Percentiles rank a stretch among this genome's conserved stretches.
Evolutionary conservation across 2,329 filamentous ascomycete genomes (phyloP).

Genomic region (Magnaporthales sp.): DNA sequence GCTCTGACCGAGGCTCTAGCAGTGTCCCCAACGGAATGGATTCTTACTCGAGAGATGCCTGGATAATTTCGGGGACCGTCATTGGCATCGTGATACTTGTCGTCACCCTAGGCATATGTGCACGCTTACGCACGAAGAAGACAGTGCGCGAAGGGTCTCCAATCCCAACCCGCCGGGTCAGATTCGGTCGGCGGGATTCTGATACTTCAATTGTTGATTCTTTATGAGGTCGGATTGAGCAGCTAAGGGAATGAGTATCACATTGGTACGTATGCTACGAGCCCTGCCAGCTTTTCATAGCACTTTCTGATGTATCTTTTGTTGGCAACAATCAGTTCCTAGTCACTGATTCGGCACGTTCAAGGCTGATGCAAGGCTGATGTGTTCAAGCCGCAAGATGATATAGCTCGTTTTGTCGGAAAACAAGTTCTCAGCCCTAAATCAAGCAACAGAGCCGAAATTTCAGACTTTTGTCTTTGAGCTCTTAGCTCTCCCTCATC

Average conservation of each 20-base stretch:
- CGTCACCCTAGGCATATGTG: background rate
- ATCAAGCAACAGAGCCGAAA: background rate
- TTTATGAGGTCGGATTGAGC: background rate
- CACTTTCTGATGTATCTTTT: background rate
- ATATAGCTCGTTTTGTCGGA: background rate
- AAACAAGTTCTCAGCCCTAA: background rate
- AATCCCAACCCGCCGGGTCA: background rate
- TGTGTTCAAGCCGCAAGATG: background rate
- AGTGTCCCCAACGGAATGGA: background rate
- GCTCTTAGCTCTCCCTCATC: background rate
- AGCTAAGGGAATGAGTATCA: background rate
- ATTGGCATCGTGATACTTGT: background rate
- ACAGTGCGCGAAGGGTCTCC: background rate
- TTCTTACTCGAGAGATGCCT: background rate
- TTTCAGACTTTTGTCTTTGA: background rate
- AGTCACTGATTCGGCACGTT: background rate
- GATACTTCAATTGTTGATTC: background rate
- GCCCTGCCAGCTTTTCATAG: too few species aligned
- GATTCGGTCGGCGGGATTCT: background rate
- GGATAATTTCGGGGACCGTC: background rate
- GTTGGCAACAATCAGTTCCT: background rate
- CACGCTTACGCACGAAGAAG: background rate
- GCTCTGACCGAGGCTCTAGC: background rate
- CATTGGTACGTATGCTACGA: too few species aligned
- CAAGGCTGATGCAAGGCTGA: background rate